A percentile compares a stretch with the other conserved stretches of the same genome.
Evolutionary conservation across 129 eudicot genomes (phyloP).

Genomic region (Dittrichia graveolens): DNA sequence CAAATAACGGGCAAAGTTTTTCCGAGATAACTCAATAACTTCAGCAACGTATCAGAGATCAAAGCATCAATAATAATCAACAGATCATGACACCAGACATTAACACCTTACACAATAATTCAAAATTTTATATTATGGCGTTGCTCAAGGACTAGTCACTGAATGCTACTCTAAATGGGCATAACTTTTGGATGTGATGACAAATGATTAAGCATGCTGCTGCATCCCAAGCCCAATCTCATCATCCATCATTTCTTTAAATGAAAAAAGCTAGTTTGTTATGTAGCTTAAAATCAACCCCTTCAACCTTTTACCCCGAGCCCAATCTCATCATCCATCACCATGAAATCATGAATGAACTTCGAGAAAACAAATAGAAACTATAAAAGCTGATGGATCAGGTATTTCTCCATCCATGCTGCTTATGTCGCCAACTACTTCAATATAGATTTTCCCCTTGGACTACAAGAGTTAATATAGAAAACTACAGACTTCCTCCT

Average conservation of each 20-base stretch:
- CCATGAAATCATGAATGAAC: not conserved
- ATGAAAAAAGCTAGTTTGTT: not conserved
- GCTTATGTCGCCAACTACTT: too few relatives aligned
- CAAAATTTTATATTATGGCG: not conserved
- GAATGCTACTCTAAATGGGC: constrained; percentile 4
- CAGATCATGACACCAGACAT: not conserved
- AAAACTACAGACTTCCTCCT: too few relatives aligned
- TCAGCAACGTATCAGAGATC: constrained; percentile 18
- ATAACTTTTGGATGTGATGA: not conserved
- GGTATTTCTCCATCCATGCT: too few relatives aligned
- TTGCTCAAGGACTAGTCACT: not conserved
- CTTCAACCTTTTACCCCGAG: not conserved
- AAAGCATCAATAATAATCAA: not conserved
- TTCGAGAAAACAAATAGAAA: not conserved
- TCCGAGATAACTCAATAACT: constrained; percentile 11
- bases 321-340: not conserved
- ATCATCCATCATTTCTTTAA: not conserved
- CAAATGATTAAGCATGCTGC: not conserved
- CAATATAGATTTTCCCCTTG: too few relatives aligned
- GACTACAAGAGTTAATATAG: too few relatives aligned
- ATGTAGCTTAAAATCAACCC: not conserved
- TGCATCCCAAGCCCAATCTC: not conserved
- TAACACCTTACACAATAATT: not conserved
- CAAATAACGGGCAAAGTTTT: constrained; percentile 10
- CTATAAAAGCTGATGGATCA: too few relatives aligned